Evolutionary conservation across 2,329 filamentous ascomycete species (phyloP).

Genomic region (Calonectria pseudoreteaudii): DNA sequence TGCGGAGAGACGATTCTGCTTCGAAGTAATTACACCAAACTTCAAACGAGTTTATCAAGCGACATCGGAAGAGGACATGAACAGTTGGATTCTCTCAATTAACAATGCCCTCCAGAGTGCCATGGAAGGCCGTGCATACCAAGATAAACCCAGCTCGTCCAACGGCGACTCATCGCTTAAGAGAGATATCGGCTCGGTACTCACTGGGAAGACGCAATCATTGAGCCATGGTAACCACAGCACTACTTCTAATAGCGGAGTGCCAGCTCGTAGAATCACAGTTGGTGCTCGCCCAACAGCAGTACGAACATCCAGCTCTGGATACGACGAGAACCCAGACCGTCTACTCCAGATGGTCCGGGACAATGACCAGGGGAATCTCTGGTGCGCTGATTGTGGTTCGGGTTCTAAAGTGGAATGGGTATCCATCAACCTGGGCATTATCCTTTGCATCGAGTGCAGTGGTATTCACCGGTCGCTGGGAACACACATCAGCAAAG

Average conservation of each 20-base stretch:
- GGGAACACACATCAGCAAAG: conserved; percentile 97
- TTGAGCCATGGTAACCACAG: conserved; percentile 66
- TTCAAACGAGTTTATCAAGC: conserved; percentile 98
- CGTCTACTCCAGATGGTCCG: conserved; percentile 88
- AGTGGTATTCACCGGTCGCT: conserved; percentile 96
- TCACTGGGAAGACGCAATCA: conserved; percentile 91
- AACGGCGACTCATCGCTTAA: conserved; percentile 69
- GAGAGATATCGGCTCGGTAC: conserved; percentile 90
- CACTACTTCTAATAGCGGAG: conserved; percentile 59
- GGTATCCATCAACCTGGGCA: conserved; percentile 98
- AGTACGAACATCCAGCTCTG: conserved; percentile 75
- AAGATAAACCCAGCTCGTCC: conserved; percentile 60
- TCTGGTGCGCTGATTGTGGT: conserved; percentile 93
- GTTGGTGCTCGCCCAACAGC: conserved; percentile 88
- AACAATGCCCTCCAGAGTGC: conserved; percentile 98
- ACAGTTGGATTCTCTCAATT: conserved; percentile 93
- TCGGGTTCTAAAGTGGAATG: conserved; percentile 95
- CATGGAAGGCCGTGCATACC: conserved; percentile 81
- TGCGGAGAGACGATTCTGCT: conserved; percentile 94
- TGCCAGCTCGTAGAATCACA: conserved; percentile 86
- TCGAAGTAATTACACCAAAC: conserved; percentile 97
- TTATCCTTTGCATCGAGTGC: conserved; percentile 97
- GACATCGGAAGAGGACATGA: conserved; percentile 98
- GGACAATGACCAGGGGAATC: conserved; percentile 92
- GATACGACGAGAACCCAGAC: conserved; percentile 84